Base-by-base conservation (phyloP, 2,329 filamentous ascomycete species). In the Pyrenochaeta sp. region DNA sequence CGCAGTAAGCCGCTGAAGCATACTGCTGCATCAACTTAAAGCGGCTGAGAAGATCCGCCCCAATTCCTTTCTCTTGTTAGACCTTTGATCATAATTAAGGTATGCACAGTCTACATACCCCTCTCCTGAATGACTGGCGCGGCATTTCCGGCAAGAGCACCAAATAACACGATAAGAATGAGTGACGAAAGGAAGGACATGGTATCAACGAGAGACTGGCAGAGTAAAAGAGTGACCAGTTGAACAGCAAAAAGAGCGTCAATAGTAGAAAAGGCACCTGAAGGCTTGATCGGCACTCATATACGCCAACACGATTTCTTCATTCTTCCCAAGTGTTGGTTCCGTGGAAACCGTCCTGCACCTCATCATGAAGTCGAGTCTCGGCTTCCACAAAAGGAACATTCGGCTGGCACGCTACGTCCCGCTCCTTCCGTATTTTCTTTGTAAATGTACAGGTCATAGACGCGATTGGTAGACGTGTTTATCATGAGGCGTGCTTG, bases 1-100 rank as follows among this genome's bases (percentile, higher is more conserved):
- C 57, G 64, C 83, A 85, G 63, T 85, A 85, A n/a, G 82, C 75
- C 11, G 83, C 82, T 0, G 81, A 81, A 9, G 82, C 75, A 66
- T 82, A 85, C 56, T 85, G 69, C 9, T 62, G 61, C 68, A 75
- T 73, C 23, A 75, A 45, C 15, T 65, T 64, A 44, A 75, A 66
- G 7, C 48, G 63, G 27, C 49, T 35, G 21, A 72, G 49, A 14
- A 72, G 57, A 15, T 49, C 45, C 9, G 57, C 18, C 10, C 56
- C 51, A 35, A 74, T 60, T 7, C 50, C 67, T 61, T 31, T n/a
- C 1, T 5, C 10, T 3, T 11, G 11, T 58, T 21, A 63, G 51
- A 3, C 11, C 6, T 7, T 23, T 30, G 7, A 18, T 4, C 12
- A 15, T 10, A 18, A 12, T 30, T 10, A 9, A 20, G 6, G 4